These are phyloP conservation scores for Angophora floribunda DNA, from an alignment of 345 rosid genomes.

Conservation along the genomic window DNA sequence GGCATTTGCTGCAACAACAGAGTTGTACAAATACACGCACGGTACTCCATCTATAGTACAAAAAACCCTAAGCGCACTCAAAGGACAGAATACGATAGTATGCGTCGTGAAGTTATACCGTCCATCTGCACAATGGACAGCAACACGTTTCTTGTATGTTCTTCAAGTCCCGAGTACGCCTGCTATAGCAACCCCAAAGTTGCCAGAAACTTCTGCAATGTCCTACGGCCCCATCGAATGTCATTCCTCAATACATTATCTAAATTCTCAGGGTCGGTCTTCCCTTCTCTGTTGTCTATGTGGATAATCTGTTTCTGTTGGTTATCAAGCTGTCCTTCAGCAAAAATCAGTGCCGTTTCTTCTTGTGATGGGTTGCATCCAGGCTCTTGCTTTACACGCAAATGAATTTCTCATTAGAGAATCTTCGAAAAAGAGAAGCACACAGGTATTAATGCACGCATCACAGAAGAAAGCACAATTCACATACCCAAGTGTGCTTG, in stretches of 20 bases:
- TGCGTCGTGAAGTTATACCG: not conserved
- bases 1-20: not conserved
- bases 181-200: slow-evolving; percentile 13
- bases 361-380: not conserved
- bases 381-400: slow-evolving; percentile 21
- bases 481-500: not conserved
- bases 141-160: not conserved
- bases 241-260: slow-evolving; percentile 25
- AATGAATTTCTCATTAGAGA: slow-evolving; percentile 21
- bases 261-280: not conserved
- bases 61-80: not conserved
- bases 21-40: not conserved
- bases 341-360: not conserved
- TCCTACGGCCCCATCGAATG: slow-evolving; percentile 57
- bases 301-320: not conserved
- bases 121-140: not conserved
- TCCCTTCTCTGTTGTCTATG: not conserved
- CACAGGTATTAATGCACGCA: not conserved
- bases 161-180: not conserved
- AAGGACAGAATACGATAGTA: not conserved
- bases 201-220: slow-evolving; percentile 41
- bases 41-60: not conserved
- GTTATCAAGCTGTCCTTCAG: slow-evolving; percentile 3
- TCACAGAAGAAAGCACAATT: not conserved
- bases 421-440: not conserved